These are phyloP conservation scores for Kockiozyma suomiensis DNA, from an alignment of 805 yeast genomes.

Conservation along the genomic window DNA sequence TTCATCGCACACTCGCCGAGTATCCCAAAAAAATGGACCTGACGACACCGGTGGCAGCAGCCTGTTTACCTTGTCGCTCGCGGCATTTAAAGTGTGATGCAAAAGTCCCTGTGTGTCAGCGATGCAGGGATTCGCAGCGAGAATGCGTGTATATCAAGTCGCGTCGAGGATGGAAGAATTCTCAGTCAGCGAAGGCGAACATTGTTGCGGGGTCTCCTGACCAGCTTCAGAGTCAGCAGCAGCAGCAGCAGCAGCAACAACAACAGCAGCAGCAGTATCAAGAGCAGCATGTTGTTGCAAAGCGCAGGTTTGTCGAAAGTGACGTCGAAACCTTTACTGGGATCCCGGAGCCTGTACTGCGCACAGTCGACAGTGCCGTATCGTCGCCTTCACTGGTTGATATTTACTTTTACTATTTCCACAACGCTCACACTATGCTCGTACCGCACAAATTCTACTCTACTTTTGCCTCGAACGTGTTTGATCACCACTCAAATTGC, in stretches of 20 bases:
- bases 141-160: slow-evolving; percentile 31
- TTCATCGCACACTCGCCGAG: too few species aligned
- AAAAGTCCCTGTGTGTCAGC: slow-evolving; percentile 18
- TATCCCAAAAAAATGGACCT: not conserved
- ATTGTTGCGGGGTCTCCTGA: not conserved
- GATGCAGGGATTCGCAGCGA: slow-evolving; percentile 20
- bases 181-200: too few species aligned
- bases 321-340: not conserved
- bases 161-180: slow-evolving; percentile 27
- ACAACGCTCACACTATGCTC: slow-evolving; percentile 22
- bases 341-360: not conserved
- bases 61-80: slow-evolving; percentile 31
- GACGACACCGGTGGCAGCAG: slow-evolving; percentile 24
- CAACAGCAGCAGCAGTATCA: not conserved
- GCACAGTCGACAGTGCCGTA: not conserved
- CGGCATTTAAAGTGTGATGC: slow-evolving; percentile 32
- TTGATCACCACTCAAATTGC: slow-evolving; percentile 4
- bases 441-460: slow-evolving; percentile 19
- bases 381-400: slow-evolving; percentile 15
- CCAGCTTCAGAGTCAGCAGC: not conserved
- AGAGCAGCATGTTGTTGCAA: not conserved
- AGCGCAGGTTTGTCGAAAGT: slow-evolving; percentile 4
- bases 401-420: slow-evolving; percentile 16
- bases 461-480: slow-evolving; percentile 1
- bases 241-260: not conserved